phyloP scores from a whole-genome alignment of 371 early-diverging fungal species.

The Mortierella sp. region DNA sequence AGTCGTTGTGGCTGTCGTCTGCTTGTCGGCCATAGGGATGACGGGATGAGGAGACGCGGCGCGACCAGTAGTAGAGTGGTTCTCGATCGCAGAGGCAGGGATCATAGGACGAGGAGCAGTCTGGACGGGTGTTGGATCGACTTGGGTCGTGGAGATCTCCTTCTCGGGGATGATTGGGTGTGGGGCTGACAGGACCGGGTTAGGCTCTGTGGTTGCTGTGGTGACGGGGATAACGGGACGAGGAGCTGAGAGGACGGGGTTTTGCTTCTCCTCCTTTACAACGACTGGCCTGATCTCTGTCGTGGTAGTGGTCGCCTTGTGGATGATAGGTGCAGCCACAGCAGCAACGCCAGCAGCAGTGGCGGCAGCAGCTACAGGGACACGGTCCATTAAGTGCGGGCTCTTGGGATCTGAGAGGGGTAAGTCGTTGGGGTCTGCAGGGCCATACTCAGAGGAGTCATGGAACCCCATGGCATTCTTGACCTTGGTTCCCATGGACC shows the following conservation, averaged over 20 bases:
- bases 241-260: background rate
- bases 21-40: background rate
- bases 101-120: background rate
- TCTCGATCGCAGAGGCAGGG: background rate
- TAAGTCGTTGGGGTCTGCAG: conserved; percentile 2
- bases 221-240: background rate
- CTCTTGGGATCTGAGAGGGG: no score
- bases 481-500: background rate
- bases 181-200: background rate
- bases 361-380: background rate
- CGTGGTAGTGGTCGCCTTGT: conserved; percentile 6
- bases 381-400: background rate
- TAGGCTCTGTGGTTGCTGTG: background rate
- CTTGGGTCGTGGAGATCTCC: background rate
- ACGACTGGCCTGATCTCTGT: background rate
- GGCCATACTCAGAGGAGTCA: background rate
- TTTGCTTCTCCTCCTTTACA: background rate
- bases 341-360: background rate
- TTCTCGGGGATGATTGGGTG: background rate
- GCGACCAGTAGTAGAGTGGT: background rate
- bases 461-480: background rate
- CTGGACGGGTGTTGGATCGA: background rate
- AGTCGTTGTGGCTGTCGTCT: no score
- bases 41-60: background rate
- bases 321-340: background rate